Evolutionary conservation across 192 early-diverging fungal species (phyloP), one percentile per base, ranked within the genome.

Genomic region (Backusella psychrophila): DNA sequence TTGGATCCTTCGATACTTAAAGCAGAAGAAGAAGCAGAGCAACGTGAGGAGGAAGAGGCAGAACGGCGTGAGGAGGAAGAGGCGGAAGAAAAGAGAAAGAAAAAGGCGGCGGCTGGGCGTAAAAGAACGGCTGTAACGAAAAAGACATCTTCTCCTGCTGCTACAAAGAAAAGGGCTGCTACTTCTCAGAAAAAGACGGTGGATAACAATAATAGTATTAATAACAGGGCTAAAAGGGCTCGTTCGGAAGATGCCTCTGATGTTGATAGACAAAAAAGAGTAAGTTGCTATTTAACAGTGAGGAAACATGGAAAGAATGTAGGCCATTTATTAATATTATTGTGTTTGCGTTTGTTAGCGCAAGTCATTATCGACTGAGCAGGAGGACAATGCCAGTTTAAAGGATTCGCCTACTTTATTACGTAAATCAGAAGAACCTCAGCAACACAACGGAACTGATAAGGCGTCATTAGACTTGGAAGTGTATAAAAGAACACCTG

Each of bases 1-100:
- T 39, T 83, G 11, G 78, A 80, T 69, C 77, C 82, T 15, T 69
- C 76, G 39, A 26, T 73, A 23, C 34, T 39, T 31, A 46, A 80
- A n/a, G 73, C 77, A 31, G 78, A 77, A 29, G 74, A 77, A n/a
- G 75, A 74, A 23, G 41, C 39, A 70, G 73, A 73, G 33, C 29
- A 1, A 29, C 29, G 29, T 29, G 29, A 29, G 33, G 78, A 77
- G n/a, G 74, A 77, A n/a, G 75, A 74, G 17, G 41, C 39, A 70
- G 69, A 73, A 21, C 68, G 79, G 2, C 71, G 49, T 19, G 73
- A 74, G 41, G 74, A 66, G 6, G 71, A 76, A 15, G 49, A 66
- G 15, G 75, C 71, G 19, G 75, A 78, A 38, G 33, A 67, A 34
- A 23, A 29, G 38, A 29, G 2, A 69, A 69, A 41, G 11, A 38